These are phyloP conservation scores for Acanthamoeba lenticulata DNA, from an alignment of 208 protist genomes.

Conservation along the genomic window DNA sequence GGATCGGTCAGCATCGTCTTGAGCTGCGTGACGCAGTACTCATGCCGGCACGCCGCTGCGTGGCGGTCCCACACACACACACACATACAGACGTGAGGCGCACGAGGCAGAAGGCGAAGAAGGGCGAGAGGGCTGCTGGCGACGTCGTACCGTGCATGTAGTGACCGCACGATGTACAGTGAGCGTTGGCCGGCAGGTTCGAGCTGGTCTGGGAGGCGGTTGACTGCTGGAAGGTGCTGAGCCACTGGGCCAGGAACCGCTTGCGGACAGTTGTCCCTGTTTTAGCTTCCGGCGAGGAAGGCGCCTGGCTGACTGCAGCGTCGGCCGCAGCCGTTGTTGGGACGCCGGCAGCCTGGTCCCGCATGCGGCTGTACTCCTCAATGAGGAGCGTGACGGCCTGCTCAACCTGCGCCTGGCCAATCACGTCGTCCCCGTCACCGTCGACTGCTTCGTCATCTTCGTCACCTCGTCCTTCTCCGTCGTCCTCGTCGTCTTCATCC, in stretches of 20 bases:
- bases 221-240: not conserved
- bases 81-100: not conserved
- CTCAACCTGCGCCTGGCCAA: not conserved
- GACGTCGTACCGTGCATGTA: conserved; percentile 17
- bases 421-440: not conserved
- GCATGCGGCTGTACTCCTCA: not conserved
- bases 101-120: not conserved
- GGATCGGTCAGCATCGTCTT: conserved; percentile 8
- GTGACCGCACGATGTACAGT: conserved; percentile 45
- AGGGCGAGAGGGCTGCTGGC: not conserved
- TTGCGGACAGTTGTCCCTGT: not conserved
- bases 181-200: not conserved
- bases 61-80: no score
- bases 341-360: not conserved
- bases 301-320: not conserved
- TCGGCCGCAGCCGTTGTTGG: not conserved
- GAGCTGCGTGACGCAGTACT: conserved; percentile 33
- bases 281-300: no score
- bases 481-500: not conserved
- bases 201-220: no score
- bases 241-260: not conserved
- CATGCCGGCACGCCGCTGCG: conserved; percentile 6
- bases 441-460: not conserved
- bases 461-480: not conserved
- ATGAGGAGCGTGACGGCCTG: not conserved